Percentiles rank a stretch among this genome's conserved stretches.
phyloP scores from a whole-genome alignment of 2,329 filamentous ascomycete genomes.

The Alternaria dauci region DNA sequence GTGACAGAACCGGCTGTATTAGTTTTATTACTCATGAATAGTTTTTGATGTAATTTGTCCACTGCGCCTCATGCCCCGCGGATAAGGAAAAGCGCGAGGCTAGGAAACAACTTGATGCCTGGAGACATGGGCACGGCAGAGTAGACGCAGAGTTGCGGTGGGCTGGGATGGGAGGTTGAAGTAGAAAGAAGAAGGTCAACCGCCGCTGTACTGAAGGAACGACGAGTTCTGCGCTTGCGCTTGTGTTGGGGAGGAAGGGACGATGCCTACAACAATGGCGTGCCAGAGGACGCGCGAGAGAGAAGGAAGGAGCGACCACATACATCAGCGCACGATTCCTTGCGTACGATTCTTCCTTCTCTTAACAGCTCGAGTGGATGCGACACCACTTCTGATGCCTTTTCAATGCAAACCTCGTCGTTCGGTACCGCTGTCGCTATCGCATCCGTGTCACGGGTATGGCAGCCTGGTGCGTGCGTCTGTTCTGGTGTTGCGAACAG shows the following conservation, averaged over 20 bases:
- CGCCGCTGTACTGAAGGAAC: neutral
- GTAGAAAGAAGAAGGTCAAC: neutral
- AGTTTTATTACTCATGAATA: conserved; percentile 21
- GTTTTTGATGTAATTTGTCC: conserved; percentile 15
- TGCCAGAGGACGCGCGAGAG: conserved; percentile 29
- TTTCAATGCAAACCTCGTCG: conserved; percentile 15
- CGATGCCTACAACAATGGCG: conserved; percentile 22
- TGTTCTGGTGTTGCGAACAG: conserved; percentile 24
- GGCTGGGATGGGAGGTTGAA: neutral
- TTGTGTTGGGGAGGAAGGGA: conserved; percentile 19
- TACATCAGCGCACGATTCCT: conserved; percentile 45
- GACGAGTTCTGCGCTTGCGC: conserved; percentile 11
- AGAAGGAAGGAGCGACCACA: conserved; percentile 39
- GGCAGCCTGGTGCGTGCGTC: conserved; percentile 37
- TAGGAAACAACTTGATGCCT: conserved; percentile 39
- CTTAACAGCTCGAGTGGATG: conserved; percentile 20
- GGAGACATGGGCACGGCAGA: conserved; percentile 15
- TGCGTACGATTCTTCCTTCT: conserved; percentile 24
- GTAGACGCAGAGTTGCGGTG: conserved; percentile 3
- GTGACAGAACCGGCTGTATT: conserved; percentile 15
- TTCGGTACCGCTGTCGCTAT: conserved; percentile 19
- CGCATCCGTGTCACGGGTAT: conserved; percentile 24
- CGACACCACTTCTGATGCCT: conserved; percentile 29
- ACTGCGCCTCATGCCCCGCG: conserved; percentile 35
- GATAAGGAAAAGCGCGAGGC: conserved; percentile 29